These are phyloP conservation scores for Xylaria cubensis DNA, from an alignment of 495 filamentous ascomycete species.

Conservation along the genomic window DNA sequence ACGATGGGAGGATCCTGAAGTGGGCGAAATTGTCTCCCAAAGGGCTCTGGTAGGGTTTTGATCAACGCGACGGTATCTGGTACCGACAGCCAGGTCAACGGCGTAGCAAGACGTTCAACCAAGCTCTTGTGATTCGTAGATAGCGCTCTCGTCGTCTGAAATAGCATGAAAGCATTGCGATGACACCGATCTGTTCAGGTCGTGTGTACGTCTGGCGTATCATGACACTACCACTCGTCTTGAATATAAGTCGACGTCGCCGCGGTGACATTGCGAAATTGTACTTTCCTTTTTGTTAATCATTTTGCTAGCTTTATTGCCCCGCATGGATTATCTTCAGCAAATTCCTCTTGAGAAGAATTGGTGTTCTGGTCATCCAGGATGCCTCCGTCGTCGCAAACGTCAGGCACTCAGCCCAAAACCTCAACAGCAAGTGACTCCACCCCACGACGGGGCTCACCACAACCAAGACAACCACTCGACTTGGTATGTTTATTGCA, in stretches of 20 bases:
- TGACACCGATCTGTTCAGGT: background rate
- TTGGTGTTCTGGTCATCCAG: slow-evolving; percentile 5
- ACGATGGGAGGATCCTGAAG: background rate
- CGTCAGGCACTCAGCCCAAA: background rate
- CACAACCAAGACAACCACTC: background rate
- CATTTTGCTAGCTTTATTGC: background rate
- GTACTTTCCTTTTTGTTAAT: background rate
- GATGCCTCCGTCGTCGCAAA: slow-evolving; percentile 13
- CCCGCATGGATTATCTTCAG: background rate
- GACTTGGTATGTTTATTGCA: background rate
- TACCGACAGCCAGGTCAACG: background rate
- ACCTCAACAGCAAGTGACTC: background rate
- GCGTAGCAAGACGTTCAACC: background rate
- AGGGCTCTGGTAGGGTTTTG: background rate
- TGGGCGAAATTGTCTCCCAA: background rate
- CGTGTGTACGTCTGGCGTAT: slow-evolving; percentile 7
- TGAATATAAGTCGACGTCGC: background rate
- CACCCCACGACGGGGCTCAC: background rate
- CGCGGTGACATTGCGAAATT: background rate
- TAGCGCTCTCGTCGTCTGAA: background rate
- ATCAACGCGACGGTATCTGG: background rate
- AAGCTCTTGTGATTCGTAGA: background rate
- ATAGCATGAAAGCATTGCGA: background rate
- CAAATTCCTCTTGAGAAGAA: background rate
- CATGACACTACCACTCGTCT: background rate